Base-by-base conservation (phyloP, 768 basidiomycete genomes). In the Tricholoma saponaceum region DNA sequence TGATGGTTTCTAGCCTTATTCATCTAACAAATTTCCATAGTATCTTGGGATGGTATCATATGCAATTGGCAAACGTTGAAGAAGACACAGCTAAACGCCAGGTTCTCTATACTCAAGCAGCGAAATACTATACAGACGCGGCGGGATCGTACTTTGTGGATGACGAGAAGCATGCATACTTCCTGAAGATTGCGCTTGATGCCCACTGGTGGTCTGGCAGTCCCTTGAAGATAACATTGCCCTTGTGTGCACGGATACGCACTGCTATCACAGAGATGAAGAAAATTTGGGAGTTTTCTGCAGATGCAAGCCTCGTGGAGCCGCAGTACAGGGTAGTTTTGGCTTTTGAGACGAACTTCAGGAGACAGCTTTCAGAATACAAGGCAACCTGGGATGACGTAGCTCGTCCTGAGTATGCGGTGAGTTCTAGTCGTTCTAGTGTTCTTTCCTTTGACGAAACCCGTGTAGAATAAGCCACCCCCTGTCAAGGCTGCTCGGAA, bases 121-220 rank as follows among this genome's bases (percentile, higher is more conserved):
- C 65, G 18, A 61, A 65, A 28, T 66, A 61, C 54, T 77, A 76
- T 60, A 60, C 67, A 12, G 51, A 69, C 43, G 72, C 74, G 13
- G 72, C 72, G 7, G 59, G 51, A 6, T 46, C 52, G 39, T 72
- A 64, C 51, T 74, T 74, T 9, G 61, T 66, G 20, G 79, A 80
- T 58, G 78, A 79, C 37, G 76, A 79, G 63, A 57, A 66, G 20
- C 65, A 69, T 52, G 59, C 65, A 4, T 63, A 65, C 62, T 72
- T 61, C 50, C 65, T 74, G 43, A 68, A 67, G 54, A 58, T 71
- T 25, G 66, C 71, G 9, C 64, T 76, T 25, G 74, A 75, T 49
- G 69, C 69, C 8, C 62, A 66, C 39, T 74, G 68, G 67, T 62
- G 57, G 20, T 37, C 53, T 30, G 61, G 64, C n/a, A 62, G 60